Percentiles rank a stretch among this genome's conserved stretches.
phyloP scores from a whole-genome alignment of 768 basidiomycete genomes.

The Chalciporus chontae region DNA sequence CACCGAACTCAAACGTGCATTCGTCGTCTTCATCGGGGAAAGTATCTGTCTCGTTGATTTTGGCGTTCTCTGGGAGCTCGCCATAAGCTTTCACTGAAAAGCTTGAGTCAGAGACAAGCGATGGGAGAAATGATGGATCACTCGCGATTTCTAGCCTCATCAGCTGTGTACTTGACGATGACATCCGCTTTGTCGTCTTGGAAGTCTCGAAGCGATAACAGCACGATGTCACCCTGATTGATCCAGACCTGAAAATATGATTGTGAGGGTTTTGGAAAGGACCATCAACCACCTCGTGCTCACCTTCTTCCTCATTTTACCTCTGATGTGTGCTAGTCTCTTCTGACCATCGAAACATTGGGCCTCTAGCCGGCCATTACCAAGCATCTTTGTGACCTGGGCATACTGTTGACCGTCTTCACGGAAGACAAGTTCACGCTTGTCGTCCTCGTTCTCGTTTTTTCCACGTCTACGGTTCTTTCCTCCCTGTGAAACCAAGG shows the following conservation, averaged over 20 bases:
- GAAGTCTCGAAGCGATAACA: conserved; percentile 95
- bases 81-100: conserved; percentile 90
- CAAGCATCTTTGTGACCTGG: conserved; percentile 97
- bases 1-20: conserved; percentile 87
- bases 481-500: conserved; percentile 65
- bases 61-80: conserved; percentile 93
- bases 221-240: conserved; percentile 95
- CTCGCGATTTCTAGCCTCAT: conserved; percentile 82
- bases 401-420: conserved; percentile 99
- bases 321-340: conserved; percentile 94
- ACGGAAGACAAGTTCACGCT: conserved; percentile 97
- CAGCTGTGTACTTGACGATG: conserved; percentile 97
- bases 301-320: conserved; percentile 99
- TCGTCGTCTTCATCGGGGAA: conserved; percentile 91
- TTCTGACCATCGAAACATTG: conserved; percentile 99
- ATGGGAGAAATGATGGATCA: conserved; percentile 10
- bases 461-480: conserved; percentile 99
- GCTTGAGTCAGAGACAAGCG: conserved; percentile 9
- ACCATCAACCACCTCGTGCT: conserved; percentile 17
- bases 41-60: conserved; percentile 95
- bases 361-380: conserved; percentile 95
- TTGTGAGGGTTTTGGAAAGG: conserved; percentile 1
- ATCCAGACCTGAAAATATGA: conserved; percentile 82
- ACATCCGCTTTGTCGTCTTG: conserved; percentile 99
- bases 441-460: conserved; percentile 99